These are phyloP conservation scores for Trichoderma sp. DNA, from an alignment of 2,329 filamentous ascomycete genomes.

Conservation along the genomic window DNA sequence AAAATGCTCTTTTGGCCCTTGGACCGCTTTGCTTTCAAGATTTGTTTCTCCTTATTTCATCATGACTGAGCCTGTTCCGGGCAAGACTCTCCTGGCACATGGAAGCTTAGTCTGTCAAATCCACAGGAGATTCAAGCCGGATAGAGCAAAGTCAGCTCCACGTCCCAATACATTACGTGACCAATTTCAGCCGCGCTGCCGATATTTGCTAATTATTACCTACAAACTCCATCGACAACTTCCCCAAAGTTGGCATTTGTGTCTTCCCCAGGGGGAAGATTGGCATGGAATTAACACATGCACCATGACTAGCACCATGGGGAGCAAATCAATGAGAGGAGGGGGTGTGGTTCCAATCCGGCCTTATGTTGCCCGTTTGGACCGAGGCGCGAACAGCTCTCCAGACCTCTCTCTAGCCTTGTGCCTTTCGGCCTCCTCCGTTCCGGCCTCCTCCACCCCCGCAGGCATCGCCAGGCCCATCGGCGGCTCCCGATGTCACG, in stretches of 20 bases:
- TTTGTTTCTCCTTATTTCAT: not conserved
- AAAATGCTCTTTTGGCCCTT: not conserved
- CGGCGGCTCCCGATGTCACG: slow-evolving; percentile 15
- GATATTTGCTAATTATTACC: slow-evolving; percentile 19
- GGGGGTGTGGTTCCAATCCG: not conserved
- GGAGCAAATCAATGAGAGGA: not conserved
- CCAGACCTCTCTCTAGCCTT: not conserved
- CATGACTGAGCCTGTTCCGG: not conserved
- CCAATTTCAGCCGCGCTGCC: not conserved
- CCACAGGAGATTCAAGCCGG: not conserved
- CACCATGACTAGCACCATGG: not conserved
- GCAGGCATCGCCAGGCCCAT: slow-evolving; percentile 16
- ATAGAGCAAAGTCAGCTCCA: slow-evolving; percentile 14
- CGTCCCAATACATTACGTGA: slow-evolving; percentile 14
- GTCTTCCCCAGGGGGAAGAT: not conserved
- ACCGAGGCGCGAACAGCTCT: not conserved
- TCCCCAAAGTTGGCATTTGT: not conserved
- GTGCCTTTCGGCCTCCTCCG: slow-evolving; percentile 15
- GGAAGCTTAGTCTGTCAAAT: not conserved
- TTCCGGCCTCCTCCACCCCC: slow-evolving; percentile 17
- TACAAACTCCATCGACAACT: not conserved
- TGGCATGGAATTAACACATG: not conserved
- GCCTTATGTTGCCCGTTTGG: not conserved
- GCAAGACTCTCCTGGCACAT: not conserved
- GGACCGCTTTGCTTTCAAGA: not conserved